A percentile compares a stretch with the other conserved stretches of the same genome.
phyloP scores from a whole-genome alignment of 352 stramenopile species.

The Ophiocytium majus region DNA sequence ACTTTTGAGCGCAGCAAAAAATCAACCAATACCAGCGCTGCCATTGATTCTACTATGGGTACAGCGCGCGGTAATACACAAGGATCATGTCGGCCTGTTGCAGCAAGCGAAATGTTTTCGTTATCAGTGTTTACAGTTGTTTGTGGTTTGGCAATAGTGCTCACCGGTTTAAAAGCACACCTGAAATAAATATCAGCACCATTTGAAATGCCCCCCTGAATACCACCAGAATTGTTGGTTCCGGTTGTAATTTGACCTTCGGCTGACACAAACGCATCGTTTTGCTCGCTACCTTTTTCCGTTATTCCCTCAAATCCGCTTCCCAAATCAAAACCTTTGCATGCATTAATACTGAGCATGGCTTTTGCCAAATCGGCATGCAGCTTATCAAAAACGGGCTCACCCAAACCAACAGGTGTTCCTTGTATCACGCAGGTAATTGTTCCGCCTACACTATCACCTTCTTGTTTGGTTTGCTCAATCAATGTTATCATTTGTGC shows the following conservation, averaged over 20 bases:
- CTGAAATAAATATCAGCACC: neutral
- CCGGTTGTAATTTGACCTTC: neutral
- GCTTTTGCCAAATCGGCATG: constrained; percentile 7
- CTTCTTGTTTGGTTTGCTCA: constrained; percentile 4
- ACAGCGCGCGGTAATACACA: neutral
- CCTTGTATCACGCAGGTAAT: neutral
- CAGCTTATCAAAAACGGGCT: constrained; percentile 11
- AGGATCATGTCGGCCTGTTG: neutral
- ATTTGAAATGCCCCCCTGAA: constrained; percentile 1
- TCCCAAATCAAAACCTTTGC: neutral
- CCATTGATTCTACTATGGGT: neutral
- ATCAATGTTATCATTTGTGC: neutral
- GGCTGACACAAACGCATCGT: neutral
- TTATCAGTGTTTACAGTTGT: neutral
- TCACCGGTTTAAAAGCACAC: neutral
- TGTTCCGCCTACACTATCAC: neutral
- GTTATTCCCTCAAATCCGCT: neutral
- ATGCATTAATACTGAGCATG: constrained; percentile 12
- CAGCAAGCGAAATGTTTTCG: neutral
- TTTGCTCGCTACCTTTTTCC: neutral
- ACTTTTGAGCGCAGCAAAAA: too few species aligned
- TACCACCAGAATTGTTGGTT: constrained; percentile 10
- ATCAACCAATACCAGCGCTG: neutral
- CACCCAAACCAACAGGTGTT: neutral
- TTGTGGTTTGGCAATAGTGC: neutral